Conservation (phyloP, 1,284 basidiomycete genomes). For the Butyriboletus pseudospeciosus region DNA sequence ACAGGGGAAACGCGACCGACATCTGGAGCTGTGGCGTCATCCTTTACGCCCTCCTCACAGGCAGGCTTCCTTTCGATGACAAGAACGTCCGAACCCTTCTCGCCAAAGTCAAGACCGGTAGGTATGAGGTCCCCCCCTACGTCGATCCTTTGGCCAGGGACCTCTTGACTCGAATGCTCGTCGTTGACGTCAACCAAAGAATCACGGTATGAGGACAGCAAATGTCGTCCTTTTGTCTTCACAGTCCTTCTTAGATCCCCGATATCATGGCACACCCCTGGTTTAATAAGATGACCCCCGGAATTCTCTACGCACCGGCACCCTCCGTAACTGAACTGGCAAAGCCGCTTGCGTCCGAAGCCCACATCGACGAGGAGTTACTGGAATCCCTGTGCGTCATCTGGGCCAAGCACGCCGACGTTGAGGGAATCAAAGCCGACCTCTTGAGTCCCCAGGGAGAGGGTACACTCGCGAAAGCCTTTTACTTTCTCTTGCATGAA, state of each 20-base stretch:
- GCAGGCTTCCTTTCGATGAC: conserved; percentile 86
- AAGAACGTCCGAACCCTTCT: conserved; percentile 79
- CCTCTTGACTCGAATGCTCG: conserved; percentile 77
- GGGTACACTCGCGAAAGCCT: conserved; percentile 85
- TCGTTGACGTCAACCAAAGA: conserved; percentile 82
- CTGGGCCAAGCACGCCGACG: conserved; percentile 69
- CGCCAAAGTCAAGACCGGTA: conserved; percentile 86
- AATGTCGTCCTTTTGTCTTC: conserved; percentile 3
- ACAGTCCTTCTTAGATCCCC: conserved; percentile 59
- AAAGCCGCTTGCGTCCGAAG: conserved; percentile 61
- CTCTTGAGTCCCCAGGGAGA: conserved; percentile 59
- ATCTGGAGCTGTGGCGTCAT: conserved; percentile 95
- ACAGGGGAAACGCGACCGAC: conserved; percentile 90
- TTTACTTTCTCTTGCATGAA: conserved; percentile 82
- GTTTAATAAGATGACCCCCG: conserved; percentile 49
- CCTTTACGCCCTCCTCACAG: conserved; percentile 83
- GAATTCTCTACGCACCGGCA: conserved; percentile 54
- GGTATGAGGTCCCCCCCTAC: conserved; percentile 74
- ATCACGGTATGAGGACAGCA: conserved; percentile 64
- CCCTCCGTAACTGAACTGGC: conserved; percentile 65
- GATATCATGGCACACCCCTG: conserved; percentile 89
- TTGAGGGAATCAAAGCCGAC: conserved; percentile 57
- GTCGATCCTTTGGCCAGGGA: conserved; percentile 73
- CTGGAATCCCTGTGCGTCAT: conserved; percentile 85
- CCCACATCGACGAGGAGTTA: conserved; percentile 82